Conservation (phyloP, 352 stramenopile species). For the Phytopythium mirpurense region DNA sequence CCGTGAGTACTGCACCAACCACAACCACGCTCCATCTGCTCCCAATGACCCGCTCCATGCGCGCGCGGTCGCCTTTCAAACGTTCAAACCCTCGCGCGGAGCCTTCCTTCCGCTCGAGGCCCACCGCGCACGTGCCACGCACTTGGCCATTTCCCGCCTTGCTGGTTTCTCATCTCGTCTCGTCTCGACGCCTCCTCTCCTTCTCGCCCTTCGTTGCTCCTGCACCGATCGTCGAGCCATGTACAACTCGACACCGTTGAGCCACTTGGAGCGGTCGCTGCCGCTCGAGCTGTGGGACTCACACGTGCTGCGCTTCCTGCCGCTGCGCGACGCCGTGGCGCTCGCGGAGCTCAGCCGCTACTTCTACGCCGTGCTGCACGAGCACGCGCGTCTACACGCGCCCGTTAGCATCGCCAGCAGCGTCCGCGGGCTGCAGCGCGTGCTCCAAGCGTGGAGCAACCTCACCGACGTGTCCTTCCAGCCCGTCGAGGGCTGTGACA, state of each 20-base stretch:
- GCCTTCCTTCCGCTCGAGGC: too few species aligned
- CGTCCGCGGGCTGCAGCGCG: conserved; percentile 23
- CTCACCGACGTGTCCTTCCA: conserved; percentile 55
- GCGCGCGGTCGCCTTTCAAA: too few species aligned
- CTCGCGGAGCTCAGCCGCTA: conserved; percentile 42
- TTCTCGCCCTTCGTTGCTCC: too few species aligned
- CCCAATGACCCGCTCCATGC: too few species aligned
- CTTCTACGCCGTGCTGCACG: conserved; percentile 52
- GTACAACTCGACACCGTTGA: conserved; percentile 5
- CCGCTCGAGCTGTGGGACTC: conserved; percentile 54
- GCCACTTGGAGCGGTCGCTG: conserved; percentile 21
- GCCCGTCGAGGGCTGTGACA: conserved; percentile 18
- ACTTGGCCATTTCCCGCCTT: too few species aligned
- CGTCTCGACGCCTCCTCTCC: too few species aligned
- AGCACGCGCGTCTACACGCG: conserved; percentile 30
- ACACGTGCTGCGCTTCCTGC: conserved; percentile 43
- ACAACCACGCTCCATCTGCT: too few species aligned
- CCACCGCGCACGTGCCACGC: too few species aligned
- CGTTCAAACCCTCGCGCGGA: too few species aligned
- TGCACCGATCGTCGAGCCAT: too few species aligned
- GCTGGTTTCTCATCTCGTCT: too few species aligned
- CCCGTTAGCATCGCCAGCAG: conserved; percentile 33
- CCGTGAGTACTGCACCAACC: too few species aligned
- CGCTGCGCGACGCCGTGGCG: conserved; percentile 48
- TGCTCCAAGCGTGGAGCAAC: conserved; percentile 48